phyloP scores from a whole-genome alignment of 768 basidiomycete genomes.

The Suillus subaureus region DNA sequence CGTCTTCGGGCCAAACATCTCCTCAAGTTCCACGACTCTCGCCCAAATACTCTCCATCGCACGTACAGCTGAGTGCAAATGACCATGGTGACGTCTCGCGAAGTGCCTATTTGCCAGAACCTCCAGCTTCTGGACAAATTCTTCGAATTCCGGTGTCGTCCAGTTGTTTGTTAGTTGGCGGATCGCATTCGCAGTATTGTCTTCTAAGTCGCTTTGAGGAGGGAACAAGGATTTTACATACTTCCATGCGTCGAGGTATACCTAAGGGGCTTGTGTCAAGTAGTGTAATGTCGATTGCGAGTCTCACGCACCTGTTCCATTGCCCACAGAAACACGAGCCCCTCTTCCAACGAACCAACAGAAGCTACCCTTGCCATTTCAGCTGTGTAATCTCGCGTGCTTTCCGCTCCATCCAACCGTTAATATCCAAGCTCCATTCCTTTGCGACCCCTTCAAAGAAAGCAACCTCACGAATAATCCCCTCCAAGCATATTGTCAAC shows the following conservation, averaged over 20 bases:
- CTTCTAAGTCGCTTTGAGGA: constrained; percentile 9
- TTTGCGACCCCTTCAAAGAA: constrained; percentile 62
- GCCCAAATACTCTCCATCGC: constrained; percentile 54
- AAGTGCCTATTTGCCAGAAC: constrained; percentile 45
- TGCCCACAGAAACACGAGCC: constrained; percentile 74
- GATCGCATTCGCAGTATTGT: constrained; percentile 36
- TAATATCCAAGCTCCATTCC: constrained; percentile 47
- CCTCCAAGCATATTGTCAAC: constrained; percentile 55
- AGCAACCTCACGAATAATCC: constrained; percentile 56
- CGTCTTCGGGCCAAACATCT: constrained; percentile 58
- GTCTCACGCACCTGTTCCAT: constrained; percentile 64
- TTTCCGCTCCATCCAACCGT: constrained; percentile 54
- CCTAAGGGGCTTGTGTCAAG: constrained; percentile 36
- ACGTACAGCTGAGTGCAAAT: constrained; percentile 20
- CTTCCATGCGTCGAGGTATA: constrained; percentile 73
- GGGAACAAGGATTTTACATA: constrained; percentile 37
- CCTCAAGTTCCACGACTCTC: constrained; percentile 62
- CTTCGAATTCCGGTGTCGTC: constrained; percentile 55
- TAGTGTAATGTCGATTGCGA: not conserved
- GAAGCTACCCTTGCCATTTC: constrained; percentile 62
- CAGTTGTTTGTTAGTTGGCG: constrained; percentile 61
- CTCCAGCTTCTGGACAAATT: constrained; percentile 54
- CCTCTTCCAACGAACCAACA: constrained; percentile 54
- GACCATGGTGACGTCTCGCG: constrained; percentile 9
- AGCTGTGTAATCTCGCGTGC: constrained; percentile 71